Evolutionary conservation across 2,329 filamentous ascomycete genomes (phyloP).

Genomic region (Apiospora arundinis): DNA sequence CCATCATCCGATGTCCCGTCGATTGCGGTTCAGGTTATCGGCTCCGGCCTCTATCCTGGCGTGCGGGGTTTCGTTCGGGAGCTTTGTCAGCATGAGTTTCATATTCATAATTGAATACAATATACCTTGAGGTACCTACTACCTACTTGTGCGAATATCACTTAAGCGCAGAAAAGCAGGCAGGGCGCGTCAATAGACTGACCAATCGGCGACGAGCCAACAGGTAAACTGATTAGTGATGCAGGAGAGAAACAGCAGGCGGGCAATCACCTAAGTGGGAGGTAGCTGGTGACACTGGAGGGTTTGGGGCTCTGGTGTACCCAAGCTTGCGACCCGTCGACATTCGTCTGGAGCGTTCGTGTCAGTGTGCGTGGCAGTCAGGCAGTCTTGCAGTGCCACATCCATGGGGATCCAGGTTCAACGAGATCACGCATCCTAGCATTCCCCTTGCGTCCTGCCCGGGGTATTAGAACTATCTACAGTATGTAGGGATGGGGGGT

Average conservation of each 20-base stretch:
- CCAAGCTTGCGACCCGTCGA: not conserved
- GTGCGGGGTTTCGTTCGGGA: not conserved
- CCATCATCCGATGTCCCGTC: not conserved
- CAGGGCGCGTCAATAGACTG: no score
- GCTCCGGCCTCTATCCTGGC: not conserved
- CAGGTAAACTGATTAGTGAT: no score
- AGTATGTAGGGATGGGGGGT: not conserved
- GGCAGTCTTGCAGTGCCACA: not conserved
- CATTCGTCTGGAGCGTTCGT: not conserved
- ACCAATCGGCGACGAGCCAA: no score
- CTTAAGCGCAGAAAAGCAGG: no score
- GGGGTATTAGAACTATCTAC: not conserved
- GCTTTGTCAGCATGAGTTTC: no score
- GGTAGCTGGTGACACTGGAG: no score
- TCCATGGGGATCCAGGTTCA: not conserved
- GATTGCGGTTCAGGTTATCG: not conserved
- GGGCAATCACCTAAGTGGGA: no score
- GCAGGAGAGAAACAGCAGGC: no score
- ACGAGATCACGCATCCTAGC: not conserved
- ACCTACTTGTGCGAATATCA: no score
- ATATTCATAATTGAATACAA: no score
- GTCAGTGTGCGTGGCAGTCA: not conserved
- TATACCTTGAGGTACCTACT: no score
- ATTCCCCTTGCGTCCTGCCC: not conserved
- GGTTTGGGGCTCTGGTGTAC: no score